A percentile compares a stretch with the other conserved stretches of the same genome.
Evolutionary conservation across 176 grass and related monocot species (phyloP).

Genomic region (Eragrostis curvula): DNA sequence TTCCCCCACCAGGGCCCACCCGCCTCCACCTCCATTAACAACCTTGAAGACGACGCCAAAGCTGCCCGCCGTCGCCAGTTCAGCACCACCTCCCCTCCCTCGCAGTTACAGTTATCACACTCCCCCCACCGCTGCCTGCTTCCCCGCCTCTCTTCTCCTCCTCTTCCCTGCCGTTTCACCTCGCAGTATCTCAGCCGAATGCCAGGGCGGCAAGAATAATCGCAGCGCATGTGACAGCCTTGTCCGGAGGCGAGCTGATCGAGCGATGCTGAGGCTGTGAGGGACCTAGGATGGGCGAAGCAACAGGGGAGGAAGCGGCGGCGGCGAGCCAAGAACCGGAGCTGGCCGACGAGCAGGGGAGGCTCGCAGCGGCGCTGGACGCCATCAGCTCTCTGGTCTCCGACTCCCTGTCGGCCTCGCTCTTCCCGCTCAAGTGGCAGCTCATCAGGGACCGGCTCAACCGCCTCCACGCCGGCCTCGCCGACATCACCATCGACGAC

Average conservation of each 20-base stretch:
- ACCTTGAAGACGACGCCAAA: slow-evolving; percentile 33
- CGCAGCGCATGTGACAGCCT: neutral
- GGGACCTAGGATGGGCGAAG: slow-evolving; percentile 45
- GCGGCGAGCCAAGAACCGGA: slow-evolving; percentile 23
- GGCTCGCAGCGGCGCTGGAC: slow-evolving; percentile 33
- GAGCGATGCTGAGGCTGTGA: neutral
- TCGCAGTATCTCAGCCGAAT: neutral
- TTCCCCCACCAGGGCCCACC: slow-evolving; percentile 16
- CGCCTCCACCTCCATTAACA: slow-evolving; percentile 49
- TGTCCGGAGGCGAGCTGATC: neutral
- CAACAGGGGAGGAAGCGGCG: slow-evolving; percentile 18
- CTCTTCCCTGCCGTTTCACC: neutral
- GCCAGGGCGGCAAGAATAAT: slow-evolving; percentile 16
- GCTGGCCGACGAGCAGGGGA: slow-evolving; percentile 38
- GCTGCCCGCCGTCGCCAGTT: slow-evolving; percentile 14
- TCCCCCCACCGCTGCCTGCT: slow-evolving; percentile 7
- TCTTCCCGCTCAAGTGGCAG: slow-evolving; percentile 89
- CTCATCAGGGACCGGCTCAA: slow-evolving; percentile 65
- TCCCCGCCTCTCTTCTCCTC: too few species aligned
- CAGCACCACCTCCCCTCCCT: slow-evolving; percentile 19
- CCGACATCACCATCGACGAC: slow-evolving; percentile 16
- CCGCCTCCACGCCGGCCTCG: slow-evolving; percentile 63
- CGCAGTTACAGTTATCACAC: slow-evolving; percentile 52
- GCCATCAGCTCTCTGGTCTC: slow-evolving; percentile 45
- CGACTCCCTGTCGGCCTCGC: slow-evolving; percentile 51